Percentiles rank a stretch among this genome's conserved stretches.
Evolutionary conservation across 441 rosid genomes (phyloP).

Genomic region (Adansonia rubrostipa): DNA sequence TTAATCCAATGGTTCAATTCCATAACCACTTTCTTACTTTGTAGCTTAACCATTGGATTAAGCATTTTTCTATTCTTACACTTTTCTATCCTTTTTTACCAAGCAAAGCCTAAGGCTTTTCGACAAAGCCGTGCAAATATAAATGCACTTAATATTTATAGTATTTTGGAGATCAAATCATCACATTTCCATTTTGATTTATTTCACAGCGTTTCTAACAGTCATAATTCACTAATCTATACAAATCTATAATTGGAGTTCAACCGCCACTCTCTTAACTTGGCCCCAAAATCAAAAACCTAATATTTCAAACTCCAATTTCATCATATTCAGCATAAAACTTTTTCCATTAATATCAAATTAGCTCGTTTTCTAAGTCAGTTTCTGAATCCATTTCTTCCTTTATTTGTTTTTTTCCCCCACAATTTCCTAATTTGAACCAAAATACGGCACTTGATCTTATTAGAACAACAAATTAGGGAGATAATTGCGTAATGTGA

Average conservation of each 20-base stretch:
- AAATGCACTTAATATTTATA: neutral
- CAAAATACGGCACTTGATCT: neutral
- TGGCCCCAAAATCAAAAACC: neutral
- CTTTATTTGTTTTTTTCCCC: neutral
- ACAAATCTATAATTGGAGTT: neutral
- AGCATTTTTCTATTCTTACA: neutral
- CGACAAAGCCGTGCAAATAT: neutral
- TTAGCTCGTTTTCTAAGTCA: neutral
- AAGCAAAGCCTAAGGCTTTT: neutral
- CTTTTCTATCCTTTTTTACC: neutral
- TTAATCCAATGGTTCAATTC: neutral
- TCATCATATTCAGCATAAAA: neutral
- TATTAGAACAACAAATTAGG: neutral
- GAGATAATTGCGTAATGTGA: slow-evolving; percentile 1
- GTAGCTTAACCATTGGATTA: neutral
- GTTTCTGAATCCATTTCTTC: neutral
- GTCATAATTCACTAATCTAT: neutral
- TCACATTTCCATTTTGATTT: neutral
- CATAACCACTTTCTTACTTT: neutral
- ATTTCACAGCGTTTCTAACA: slow-evolving; percentile 2
- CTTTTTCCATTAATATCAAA: neutral
- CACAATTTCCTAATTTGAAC: neutral
- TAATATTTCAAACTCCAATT: neutral
- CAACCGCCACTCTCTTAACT: neutral
- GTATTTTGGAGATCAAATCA: slow-evolving; percentile 5